phyloP scores from a whole-genome alignment of 352 stramenopile species.

The Pythium volutum region DNA sequence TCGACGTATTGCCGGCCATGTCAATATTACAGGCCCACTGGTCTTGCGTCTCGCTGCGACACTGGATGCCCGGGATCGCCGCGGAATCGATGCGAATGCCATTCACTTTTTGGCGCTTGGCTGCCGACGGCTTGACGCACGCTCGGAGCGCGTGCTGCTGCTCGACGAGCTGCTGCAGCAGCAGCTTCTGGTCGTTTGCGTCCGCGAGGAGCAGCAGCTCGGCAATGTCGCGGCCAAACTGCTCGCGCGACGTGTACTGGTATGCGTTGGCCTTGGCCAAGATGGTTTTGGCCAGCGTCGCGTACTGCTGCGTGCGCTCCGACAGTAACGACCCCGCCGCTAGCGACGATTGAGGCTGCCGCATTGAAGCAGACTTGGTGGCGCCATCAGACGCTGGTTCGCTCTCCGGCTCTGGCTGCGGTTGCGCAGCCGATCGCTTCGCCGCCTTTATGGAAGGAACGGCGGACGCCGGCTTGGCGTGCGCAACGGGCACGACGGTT shows the following conservation, averaged over 20 bases:
- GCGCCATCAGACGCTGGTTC: background rate
- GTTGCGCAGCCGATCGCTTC: background rate
- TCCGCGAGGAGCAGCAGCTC: conserved; percentile 34
- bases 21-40: conserved; percentile 57
- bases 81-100: conserved; percentile 32
- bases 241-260: conserved; percentile 49
- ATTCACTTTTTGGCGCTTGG: conserved; percentile 19
- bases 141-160: conserved; percentile 25
- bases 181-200: conserved; percentile 21
- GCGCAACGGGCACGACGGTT: background rate
- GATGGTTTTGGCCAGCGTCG: conserved; percentile 16
- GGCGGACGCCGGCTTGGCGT: background rate
- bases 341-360: background rate
- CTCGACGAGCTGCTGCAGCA: conserved; percentile 24
- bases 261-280: conserved; percentile 27
- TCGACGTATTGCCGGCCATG: conserved; percentile 36
- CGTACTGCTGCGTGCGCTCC: conserved; percentile 11
- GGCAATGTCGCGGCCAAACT: conserved; percentile 49
- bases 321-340: conserved; percentile 3
- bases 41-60: conserved; percentile 14
- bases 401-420: background rate
- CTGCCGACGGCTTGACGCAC: background rate
- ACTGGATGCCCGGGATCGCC: conserved; percentile 44
- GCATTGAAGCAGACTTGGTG: background rate
- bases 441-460: background rate